Evolutionary conservation across 768 basidiomycete species (phyloP), one percentile per base, ranked within the genome.

Genomic region (Pulveroboletus sp.): DNA sequence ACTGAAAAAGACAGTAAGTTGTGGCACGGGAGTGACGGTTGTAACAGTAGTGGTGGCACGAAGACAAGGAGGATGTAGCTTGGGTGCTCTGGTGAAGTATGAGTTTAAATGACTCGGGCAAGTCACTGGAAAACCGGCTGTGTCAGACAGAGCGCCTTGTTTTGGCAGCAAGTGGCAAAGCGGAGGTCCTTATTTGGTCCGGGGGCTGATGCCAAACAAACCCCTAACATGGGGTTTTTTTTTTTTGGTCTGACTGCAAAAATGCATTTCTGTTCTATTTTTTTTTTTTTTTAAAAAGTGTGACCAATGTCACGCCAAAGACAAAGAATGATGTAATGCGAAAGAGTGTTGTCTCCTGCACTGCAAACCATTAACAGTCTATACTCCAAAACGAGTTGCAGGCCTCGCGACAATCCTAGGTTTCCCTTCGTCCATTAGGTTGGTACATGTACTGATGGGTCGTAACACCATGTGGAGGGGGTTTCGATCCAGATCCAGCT

Each of bases 371-470:
- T n/a, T n/a, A n/a, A n/a, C n/a, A n/a, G n/a, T 47, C 51, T 39
- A 43, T 40, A 37, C 30, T 39, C 54, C 49, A 46, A 45, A 59
- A 49, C 47, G 39, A 18, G 36, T 41, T 39, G 41, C 18, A 39
- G 31, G 43, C 12, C 15, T 24, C 24, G 11, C 6, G 15, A 43
- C 18, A 47, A 48, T 39, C 46, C 39, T 62, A 68, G 45, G 43
- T 56, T 37, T 67, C 65, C 37, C 65, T 56, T 42, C 68, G 60
- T 33, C 75, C 75, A 54, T 74, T 76, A 35, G 75, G 68, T 45
- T 75, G 73, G 53, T 73, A 77, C 67, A 76, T 73, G 59, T 71
- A 77, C 49, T 72, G 73, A 57, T 76, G 74, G 3, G 58, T 59
- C 28, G 72, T 46, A 30, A 62, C 56, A n/a, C 58, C 58, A 39